These are phyloP conservation scores for Pichia norvegensis DNA, from an alignment of 1,139 yeast species.

Conservation along the genomic window DNA sequence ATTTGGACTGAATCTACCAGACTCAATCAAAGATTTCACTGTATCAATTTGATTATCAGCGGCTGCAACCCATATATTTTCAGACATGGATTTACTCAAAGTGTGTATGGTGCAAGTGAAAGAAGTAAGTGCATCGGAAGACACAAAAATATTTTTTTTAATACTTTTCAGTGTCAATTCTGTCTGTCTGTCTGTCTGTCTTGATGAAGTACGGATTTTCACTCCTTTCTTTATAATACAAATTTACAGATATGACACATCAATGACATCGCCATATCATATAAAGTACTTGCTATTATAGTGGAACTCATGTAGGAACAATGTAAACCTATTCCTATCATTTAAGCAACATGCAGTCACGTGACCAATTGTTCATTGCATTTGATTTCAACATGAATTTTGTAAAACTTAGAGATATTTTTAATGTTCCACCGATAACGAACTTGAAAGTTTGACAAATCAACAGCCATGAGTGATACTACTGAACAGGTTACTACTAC, in stretches of 20 bases:
- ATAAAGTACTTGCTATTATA: too few species aligned
- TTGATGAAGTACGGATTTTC: too few species aligned
- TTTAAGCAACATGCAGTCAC: not conserved
- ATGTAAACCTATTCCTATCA: too few species aligned
- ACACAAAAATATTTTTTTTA: not conserved
- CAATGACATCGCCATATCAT: too few species aligned
- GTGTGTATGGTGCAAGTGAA: too few species aligned
- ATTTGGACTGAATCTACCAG: constrained; percentile 54
- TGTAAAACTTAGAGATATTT: not conserved
- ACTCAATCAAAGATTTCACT: constrained; percentile 49
- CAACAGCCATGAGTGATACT: not conserved
- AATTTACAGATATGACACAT: too few species aligned
- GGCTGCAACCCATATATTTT: constrained; percentile 90
- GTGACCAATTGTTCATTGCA: not conserved
- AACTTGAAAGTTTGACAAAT: too few species aligned
- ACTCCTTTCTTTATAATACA: too few species aligned
- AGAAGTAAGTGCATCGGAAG: too few species aligned
- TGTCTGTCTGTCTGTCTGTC: too few species aligned
- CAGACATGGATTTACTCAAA: constrained; percentile 3
- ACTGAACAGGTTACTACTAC: constrained; percentile 5
- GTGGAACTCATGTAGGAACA: too few species aligned
- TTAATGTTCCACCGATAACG: too few species aligned
- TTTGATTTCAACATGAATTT: not conserved
- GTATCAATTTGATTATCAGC: constrained; percentile 65
- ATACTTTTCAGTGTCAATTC: not conserved